phyloP scores from a whole-genome alignment of 306 rosid genomes.

The Glycine latifolia region DNA sequence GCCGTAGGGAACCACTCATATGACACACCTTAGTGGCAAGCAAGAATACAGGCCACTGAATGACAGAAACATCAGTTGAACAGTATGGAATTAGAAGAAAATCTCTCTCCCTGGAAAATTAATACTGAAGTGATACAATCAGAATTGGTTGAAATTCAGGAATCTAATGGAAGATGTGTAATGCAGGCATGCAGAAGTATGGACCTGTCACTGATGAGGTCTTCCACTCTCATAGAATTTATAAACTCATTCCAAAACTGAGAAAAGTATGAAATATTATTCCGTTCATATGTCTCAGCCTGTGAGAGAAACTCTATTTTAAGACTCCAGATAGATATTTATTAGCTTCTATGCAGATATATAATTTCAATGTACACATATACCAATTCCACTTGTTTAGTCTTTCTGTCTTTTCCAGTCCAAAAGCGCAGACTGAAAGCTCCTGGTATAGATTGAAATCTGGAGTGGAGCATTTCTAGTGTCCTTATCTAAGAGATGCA shows the following conservation, averaged over 20 bases:
- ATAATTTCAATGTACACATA: neutral
- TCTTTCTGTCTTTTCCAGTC: slow-evolving; percentile 54
- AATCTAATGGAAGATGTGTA: slow-evolving; percentile 17
- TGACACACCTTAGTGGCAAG: slow-evolving; percentile 92
- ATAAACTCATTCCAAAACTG: slow-evolving; percentile 92
- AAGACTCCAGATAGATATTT: neutral
- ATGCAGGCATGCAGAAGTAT: slow-evolving; percentile 44
- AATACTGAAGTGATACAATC: slow-evolving; percentile 40
- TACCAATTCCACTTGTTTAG: slow-evolving; percentile 52
- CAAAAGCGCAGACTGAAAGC: slow-evolving; percentile 75
- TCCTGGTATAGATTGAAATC: slow-evolving; percentile 76
- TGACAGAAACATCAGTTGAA: slow-evolving; percentile 67
- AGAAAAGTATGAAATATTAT: slow-evolving; percentile 79
- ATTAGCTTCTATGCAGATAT: neutral
- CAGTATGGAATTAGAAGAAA: slow-evolving; percentile 82
- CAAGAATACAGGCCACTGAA: slow-evolving; percentile 99
- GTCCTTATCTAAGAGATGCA: slow-evolving; percentile 78
- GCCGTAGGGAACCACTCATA: slow-evolving; percentile 33
- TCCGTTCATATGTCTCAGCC: slow-evolving; percentile 58
- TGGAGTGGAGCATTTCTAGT: slow-evolving; percentile 91
- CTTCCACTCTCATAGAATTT: slow-evolving; percentile 86
- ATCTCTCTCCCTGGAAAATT: slow-evolving; percentile 80
- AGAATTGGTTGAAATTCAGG: slow-evolving; percentile 47
- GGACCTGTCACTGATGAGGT: slow-evolving; percentile 90
- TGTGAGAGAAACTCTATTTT: slow-evolving; percentile 44